Percentiles rank a stretch among this genome's conserved stretches.
These are phyloP conservation scores for Monosporascus ibericus DNA, from an alignment of 2,329 filamentous ascomycete genomes.

Conservation along the genomic window DNA sequence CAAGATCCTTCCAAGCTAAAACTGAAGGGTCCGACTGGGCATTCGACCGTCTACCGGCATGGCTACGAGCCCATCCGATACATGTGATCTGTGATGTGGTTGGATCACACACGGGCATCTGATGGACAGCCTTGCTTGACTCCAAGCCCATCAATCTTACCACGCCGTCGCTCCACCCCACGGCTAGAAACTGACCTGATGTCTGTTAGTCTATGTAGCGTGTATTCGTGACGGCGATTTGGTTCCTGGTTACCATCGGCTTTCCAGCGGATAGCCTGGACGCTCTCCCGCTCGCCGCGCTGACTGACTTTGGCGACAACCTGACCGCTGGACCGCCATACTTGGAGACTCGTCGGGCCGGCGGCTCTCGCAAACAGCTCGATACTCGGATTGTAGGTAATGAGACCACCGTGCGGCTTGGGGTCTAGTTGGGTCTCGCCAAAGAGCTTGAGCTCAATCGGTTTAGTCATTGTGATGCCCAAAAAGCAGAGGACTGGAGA, in stretches of 20 bases:
- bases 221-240: too few relatives aligned
- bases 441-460: constrained; percentile 37
- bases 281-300: constrained; percentile 33
- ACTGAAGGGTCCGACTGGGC: constrained; percentile 9
- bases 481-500: constrained; percentile 5
- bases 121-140: constrained; percentile 74
- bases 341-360: constrained; percentile 61
- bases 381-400: constrained; percentile 77
- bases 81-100: constrained; percentile 39
- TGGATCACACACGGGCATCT: constrained; percentile 50
- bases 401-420: constrained; percentile 48
- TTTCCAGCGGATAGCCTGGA: constrained; percentile 56
- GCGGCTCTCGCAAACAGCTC: constrained; percentile 73
- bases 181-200: constrained; percentile 67
- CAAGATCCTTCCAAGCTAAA: constrained; percentile 24
- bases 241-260: constrained; percentile 48
- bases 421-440: constrained; percentile 54
- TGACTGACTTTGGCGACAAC: constrained; percentile 47
- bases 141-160: constrained; percentile 74
- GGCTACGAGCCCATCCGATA: constrained; percentile 47
- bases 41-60: constrained; percentile 25
- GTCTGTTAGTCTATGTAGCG: constrained; percentile 8
- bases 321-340: constrained; percentile 76
- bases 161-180: constrained; percentile 76
- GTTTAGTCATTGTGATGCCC: constrained; percentile 20